Base-by-base conservation (phyloP, 345 rosid species). In the Lagerstroemia speciosa region DNA sequence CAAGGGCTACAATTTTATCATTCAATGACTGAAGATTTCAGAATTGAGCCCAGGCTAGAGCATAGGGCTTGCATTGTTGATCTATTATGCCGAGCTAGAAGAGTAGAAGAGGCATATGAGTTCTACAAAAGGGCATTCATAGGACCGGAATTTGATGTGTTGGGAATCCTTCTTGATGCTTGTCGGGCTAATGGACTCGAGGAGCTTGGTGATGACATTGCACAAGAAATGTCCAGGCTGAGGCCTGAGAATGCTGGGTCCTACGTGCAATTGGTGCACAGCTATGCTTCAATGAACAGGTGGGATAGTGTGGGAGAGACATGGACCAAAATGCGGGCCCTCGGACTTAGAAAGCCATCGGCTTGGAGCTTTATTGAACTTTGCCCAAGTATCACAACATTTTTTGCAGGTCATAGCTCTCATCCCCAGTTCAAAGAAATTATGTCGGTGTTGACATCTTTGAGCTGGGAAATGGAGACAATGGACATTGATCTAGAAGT, bases 351-450 rank as follows among this genome's bases (percentile, higher is more conserved):
- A 77, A 87, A 85, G 75, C 78, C 81, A 67, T 84, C 88, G 0
- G 86, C 83, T 19, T 85, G 90, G 90, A 87, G 90, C 71, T 81
- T 72, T 64, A 81, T 87, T 66, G 88, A 83, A 71, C 67, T 76
- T 24, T 72, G 75, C 0, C 80, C 84, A 69, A 64, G 33, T 65
- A 73, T 69, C 71, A 76, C 81, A 48, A 83, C 80, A 38, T 87
- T 85, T 75, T 87, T 73, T 38, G 73, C 74, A 58, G 80, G 83
- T 62, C 81, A 85, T 50, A 68, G 76, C 12, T 72, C 85, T 62
- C 85, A 83, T 79, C 78, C 85, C 48, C 78, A 62, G 43, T 55
- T 50, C 65, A 74, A 80, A 68, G 87, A 85, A 58, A 76, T 84
- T 65, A 57, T 74, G 67, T 71, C 50, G 38, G 66, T 80, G 30